A percentile compares a stretch with the other conserved stretches of the same genome.
These are phyloP conservation scores for Diaporthe citrichinensis DNA, from an alignment of 2,329 filamentous ascomycete species.

Conservation along the genomic window DNA sequence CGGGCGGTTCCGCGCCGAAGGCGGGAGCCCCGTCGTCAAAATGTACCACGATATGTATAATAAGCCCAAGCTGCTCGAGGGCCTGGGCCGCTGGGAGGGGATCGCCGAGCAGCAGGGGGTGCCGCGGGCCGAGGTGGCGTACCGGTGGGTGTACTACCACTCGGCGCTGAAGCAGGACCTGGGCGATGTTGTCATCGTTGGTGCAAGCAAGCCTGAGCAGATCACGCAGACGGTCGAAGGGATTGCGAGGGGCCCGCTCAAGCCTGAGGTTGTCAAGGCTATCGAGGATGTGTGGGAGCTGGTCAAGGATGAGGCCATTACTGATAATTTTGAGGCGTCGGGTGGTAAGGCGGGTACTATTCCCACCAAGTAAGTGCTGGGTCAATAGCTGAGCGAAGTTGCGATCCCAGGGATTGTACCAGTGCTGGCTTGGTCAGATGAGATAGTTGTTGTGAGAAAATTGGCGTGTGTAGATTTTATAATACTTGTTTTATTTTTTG, in stretches of 20 bases:
- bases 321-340: conserved; percentile 8
- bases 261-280: conserved; percentile 77
- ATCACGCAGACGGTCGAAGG: conserved; percentile 64
- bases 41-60: conserved; percentile 41
- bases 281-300: conserved; percentile 84
- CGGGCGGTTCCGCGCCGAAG: conserved; percentile 51
- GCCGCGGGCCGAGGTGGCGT: conserved; percentile 69
- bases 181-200: conserved; percentile 56
- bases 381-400: not conserved
- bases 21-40: conserved; percentile 58
- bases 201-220: conserved; percentile 61
- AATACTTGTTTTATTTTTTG: not conserved
- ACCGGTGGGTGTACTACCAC: conserved; percentile 73
- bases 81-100: conserved; percentile 59
- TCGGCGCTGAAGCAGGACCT: conserved; percentile 55
- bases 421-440: not conserved
- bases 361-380: not conserved
- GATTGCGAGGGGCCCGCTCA: conserved; percentile 74
- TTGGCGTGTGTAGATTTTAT: not conserved
- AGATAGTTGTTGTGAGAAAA: not conserved
- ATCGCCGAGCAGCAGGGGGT: conserved; percentile 65
- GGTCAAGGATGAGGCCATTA: conserved; percentile 66
- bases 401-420: not conserved
- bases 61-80: conserved; percentile 63
- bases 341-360: not conserved